Conservation (phyloP, 2,329 filamentous ascomycete genomes). For the Talaromyces sp. region DNA sequence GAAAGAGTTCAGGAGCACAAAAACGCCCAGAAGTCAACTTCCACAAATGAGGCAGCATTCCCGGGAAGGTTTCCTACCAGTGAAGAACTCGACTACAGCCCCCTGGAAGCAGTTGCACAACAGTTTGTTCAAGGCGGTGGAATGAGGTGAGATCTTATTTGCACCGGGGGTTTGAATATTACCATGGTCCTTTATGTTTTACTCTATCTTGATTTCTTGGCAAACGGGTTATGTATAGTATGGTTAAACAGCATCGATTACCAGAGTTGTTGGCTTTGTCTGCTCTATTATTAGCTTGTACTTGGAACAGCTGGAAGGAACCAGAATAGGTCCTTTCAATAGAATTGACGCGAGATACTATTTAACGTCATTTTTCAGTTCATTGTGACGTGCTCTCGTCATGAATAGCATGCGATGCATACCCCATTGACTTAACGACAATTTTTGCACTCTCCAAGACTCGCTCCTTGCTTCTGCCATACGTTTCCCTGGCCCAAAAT, state of each 20-base stretch:
- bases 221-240: neutral
- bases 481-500: constrained; percentile 59
- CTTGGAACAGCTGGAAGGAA: neutral
- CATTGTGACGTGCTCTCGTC: constrained; percentile 11
- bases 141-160: neutral
- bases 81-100: neutral
- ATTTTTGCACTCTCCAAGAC: constrained; percentile 74
- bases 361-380: neutral
- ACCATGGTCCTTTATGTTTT: neutral
- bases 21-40: neutral
- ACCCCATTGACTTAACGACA: constrained; percentile 48
- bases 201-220: neutral
- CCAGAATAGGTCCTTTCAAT: neutral
- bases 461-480: constrained; percentile 53
- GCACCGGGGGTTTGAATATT: neutral
- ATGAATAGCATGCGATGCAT: constrained; percentile 27
- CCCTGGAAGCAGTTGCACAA: constrained; percentile 1
- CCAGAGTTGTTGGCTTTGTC: neutral
- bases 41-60: neutral
- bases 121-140: neutral
- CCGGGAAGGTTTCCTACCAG: neutral
- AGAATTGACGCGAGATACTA: neutral
- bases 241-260: neutral
- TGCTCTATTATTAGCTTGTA: neutral
- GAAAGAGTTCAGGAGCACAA: neutral